A percentile compares a stretch with the other conserved stretches of the same genome.
phyloP scores from a whole-genome alignment of 495 filamentous ascomycete genomes.

The Pyrenopolyporus hunteri region DNA sequence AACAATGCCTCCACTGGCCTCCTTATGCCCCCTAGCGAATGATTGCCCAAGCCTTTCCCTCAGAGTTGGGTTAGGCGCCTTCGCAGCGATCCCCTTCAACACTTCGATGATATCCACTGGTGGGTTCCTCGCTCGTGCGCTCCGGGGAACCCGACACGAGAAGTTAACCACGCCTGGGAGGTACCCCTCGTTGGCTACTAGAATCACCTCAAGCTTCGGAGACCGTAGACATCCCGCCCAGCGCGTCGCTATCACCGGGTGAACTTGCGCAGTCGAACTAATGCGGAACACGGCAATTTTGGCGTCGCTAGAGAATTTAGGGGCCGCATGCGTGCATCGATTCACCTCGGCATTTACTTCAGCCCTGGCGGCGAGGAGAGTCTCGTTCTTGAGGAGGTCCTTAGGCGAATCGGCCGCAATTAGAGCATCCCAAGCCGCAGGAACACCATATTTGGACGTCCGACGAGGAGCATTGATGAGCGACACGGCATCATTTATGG shows the following conservation, averaged over 20 bases:
- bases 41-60: conserved; percentile 56
- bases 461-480: conserved; percentile 64
- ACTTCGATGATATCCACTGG: conserved; percentile 62
- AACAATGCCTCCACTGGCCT: conserved; percentile 64
- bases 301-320: conserved; percentile 62
- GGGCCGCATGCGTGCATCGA: conserved; percentile 58
- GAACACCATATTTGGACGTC: conserved; percentile 59
- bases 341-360: conserved; percentile 63
- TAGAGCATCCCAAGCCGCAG: conserved; percentile 61
- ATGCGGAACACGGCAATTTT: conserved; percentile 64
- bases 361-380: conserved; percentile 51
- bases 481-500: conserved; percentile 60
- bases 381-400: conserved; percentile 52
- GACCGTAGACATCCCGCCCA: conserved; percentile 61
- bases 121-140: conserved; percentile 50
- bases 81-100: conserved; percentile 52
- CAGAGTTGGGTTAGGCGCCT: conserved; percentile 46
- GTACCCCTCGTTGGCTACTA: conserved; percentile 66
- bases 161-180: conserved; percentile 62
- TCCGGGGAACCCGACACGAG: conserved; percentile 60
- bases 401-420: conserved; percentile 44
- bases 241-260: conserved; percentile 64
- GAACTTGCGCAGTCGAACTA: conserved; percentile 58
- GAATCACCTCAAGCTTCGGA: conserved; percentile 58
- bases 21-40: conserved; percentile 64